Conservation (phyloP, 2,329 filamentous ascomycete genomes). For the Huntiella abstrusa region DNA sequence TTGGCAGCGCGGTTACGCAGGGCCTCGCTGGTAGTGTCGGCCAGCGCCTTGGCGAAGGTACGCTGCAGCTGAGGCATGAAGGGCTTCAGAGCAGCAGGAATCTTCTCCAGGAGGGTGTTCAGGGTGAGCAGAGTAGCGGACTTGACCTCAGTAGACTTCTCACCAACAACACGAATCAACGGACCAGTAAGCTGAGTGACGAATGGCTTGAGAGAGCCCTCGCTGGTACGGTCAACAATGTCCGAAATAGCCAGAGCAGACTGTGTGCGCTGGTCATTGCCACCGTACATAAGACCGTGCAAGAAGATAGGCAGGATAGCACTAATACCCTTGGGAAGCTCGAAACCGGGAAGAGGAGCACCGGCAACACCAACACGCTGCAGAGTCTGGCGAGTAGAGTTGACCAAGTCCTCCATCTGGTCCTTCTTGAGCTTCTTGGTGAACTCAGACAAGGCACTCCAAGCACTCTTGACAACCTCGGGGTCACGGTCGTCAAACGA, state of each 20-base stretch:
- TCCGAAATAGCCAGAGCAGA: constrained; percentile 88
- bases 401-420: constrained; percentile 87
- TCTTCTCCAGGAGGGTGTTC: constrained; percentile 92
- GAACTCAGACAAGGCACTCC: constrained; percentile 70
- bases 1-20: constrained; percentile 78
- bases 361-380: constrained; percentile 79
- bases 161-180: constrained; percentile 91
- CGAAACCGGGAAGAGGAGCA: constrained; percentile 69
- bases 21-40: constrained; percentile 79
- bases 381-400: constrained; percentile 69
- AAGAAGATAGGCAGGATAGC: constrained; percentile 92
- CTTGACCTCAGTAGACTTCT: constrained; percentile 90
- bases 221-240: constrained; percentile 79
- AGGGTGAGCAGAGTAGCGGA: constrained; percentile 83
- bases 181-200: constrained; percentile 96
- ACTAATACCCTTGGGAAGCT: constrained; percentile 89
- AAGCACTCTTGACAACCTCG: constrained; percentile 74
- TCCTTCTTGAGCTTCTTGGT: constrained; percentile 86
- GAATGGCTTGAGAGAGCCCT: constrained; percentile 76
- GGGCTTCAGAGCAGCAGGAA: constrained; percentile 83
- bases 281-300: constrained; percentile 94
- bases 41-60: constrained; percentile 89
- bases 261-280: constrained; percentile 75
- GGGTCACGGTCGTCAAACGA: constrained; percentile 77
- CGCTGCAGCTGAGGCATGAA: constrained; percentile 93